A percentile compares a stretch with the other conserved stretches of the same genome.
Conservation (phyloP, 352 stramenopile genomes). For the Blastocystis sp. region DNA sequence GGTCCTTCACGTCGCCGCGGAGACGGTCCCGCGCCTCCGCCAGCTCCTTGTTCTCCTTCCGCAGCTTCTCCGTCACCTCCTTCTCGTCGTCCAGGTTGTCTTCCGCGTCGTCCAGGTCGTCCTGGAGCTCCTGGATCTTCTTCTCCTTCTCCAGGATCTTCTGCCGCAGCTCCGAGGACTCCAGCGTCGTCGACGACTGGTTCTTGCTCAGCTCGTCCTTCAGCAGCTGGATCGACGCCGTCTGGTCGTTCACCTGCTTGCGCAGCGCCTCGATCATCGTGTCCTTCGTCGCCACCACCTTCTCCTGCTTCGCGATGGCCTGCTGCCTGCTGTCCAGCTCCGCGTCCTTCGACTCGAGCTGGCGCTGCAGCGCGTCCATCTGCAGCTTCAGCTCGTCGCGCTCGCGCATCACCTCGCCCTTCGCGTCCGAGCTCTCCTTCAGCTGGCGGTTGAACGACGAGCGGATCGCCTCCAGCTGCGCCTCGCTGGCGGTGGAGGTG, state of each 20-base stretch:
- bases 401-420: background rate
- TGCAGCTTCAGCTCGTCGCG: background rate
- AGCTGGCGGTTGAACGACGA: background rate
- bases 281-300: background rate
- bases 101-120: conserved; percentile 47
- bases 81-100: conserved; percentile 55
- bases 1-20: conserved; percentile 49
- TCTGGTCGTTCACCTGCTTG: conserved; percentile 3
- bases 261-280: background rate
- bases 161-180: conserved; percentile 25
- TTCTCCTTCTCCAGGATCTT: conserved; percentile 16
- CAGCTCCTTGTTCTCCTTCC: conserved; percentile 65
- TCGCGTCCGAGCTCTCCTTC: conserved; percentile 11
- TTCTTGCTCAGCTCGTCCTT: conserved; percentile 38
- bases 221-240: background rate
- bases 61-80: conserved; percentile 48
- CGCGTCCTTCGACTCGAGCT: conserved; percentile 1
- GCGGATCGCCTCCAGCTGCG: conserved; percentile 2
- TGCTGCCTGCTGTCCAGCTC: conserved; percentile 12
- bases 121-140: conserved; percentile 11
- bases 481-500: background rate
- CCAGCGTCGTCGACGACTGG: conserved; percentile 17
- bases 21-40: conserved; percentile 30
- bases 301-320: background rate
- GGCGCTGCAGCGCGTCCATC: background rate